Evolutionary conservation across 441 rosid species (phyloP), one percentile per base, ranked within the genome.

Genomic region (Adansonia rubrostipa): DNA sequence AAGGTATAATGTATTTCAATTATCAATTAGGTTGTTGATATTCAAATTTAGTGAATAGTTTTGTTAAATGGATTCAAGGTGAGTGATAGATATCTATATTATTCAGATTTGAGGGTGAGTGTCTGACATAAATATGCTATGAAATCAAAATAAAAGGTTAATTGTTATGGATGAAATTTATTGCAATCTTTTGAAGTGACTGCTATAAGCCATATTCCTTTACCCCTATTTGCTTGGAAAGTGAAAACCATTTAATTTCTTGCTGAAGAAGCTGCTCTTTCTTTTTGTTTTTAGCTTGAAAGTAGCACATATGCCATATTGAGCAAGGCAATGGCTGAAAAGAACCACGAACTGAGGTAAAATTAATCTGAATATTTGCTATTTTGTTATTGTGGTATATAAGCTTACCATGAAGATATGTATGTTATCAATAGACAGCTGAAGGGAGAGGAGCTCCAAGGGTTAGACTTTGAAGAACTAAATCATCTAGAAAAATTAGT

Each of bases 381-480:
- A 1, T 36, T 19, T 71, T 33, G 8, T n/a, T 42, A 1, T 19
- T 19, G 7, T 24, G 24, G 19, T 54, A 53, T 15, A 15, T 15
- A 53, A 5, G 15, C 17, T 11, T 3, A 14, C 19, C 19, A 3
- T 20, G 14, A 9, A 60, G 20, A 9, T 60, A 22, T 60, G 14
- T 22, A 22, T 60, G 36, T 20, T 40, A 19, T 33, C 24, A 8
- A 72, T 80, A 84, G 88, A 71, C 85, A 80, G 68, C 17, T 84
- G 80, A 84, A 68, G 56, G 88, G 88, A 63, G 85, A 86, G 76
- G 85, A 80, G 28, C 84, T 86, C 13, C 84, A 82, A 58, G 85
- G 78, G 6, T 47, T 86, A 78, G 71, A 15, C 75, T 6, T 80
- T 5, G 80, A 82, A 53, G 81, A 82, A 75, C 33, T 86, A 24